phyloP scores from a whole-genome alignment of 192 early-diverging fungal genomes.

The Ambispora gerdemannii region DNA sequence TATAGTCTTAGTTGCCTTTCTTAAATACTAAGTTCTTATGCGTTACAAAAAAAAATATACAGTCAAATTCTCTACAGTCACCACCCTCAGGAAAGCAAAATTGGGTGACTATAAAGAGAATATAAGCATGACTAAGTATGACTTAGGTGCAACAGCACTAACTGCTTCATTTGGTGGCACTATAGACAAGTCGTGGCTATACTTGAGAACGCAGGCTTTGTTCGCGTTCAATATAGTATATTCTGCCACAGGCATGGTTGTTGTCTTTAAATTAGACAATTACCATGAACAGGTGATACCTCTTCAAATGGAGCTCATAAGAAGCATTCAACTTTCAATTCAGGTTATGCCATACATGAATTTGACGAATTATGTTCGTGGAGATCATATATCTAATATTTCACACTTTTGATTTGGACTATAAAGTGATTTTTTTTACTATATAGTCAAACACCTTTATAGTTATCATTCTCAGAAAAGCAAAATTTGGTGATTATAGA shows the following conservation, averaged over 20 bases:
- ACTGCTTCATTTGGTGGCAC: conserved; percentile 11
- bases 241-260: conserved; percentile 4
- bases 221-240: conserved; percentile 11
- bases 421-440: too few relatives aligned
- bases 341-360: conserved; percentile 21
- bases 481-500: too few relatives aligned
- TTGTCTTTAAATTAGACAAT: conserved; percentile 21
- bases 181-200: conserved; percentile 20
- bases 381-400: conserved; percentile 16
- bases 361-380: conserved; percentile 26
- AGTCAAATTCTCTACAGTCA: too few relatives aligned
- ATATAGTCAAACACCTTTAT: too few relatives aligned
- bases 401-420: conserved; percentile 16
- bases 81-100: too few relatives aligned
- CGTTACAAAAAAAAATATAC: too few relatives aligned
- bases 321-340: conserved; percentile 22
- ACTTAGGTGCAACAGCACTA: conserved; percentile 11
- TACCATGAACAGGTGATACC: conserved; percentile 2
- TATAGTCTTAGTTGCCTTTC: too few relatives aligned
- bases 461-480: too few relatives aligned
- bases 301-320: conserved; percentile 16
- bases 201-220: conserved; percentile 7
- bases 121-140: too few relatives aligned
- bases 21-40: too few relatives aligned
- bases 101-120: too few relatives aligned